Percentiles rank a stretch among this genome's conserved stretches.
Evolutionary conservation across 257 asterid genomes (phyloP).

Genomic region (Solanum bulbocastanum): DNA sequence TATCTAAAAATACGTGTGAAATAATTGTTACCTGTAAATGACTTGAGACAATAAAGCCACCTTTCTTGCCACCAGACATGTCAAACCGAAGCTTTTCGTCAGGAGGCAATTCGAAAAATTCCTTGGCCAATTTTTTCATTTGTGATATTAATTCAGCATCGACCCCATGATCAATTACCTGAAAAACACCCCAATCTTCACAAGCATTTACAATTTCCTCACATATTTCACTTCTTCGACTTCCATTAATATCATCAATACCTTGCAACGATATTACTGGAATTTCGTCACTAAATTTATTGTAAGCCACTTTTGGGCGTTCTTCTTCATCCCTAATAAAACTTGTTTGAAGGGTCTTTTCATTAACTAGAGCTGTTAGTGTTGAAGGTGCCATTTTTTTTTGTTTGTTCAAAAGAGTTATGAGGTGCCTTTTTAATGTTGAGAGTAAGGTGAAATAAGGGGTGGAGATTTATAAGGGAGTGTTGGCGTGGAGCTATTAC

Average conservation of each 20-base stretch:
- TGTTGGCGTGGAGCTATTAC: not conserved
- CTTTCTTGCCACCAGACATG: constrained; percentile 77
- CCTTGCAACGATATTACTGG: constrained; percentile 80
- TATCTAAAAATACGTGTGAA: not conserved
- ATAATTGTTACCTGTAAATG: constrained; percentile 49
- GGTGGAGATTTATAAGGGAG: not conserved
- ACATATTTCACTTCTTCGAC: constrained; percentile 35
- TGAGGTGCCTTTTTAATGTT: not conserved
- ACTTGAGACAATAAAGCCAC: constrained; percentile 80
- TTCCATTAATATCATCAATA: constrained; percentile 17
- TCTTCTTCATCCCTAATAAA: constrained; percentile 85
- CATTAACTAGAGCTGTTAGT: constrained; percentile 25
- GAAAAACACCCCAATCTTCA: constrained; percentile 89
- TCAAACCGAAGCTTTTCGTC: constrained; percentile 63
- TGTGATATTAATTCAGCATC: constrained; percentile 25
- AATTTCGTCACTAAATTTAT: constrained; percentile 62
- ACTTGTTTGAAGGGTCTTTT: constrained; percentile 20
- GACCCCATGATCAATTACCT: constrained; percentile 72
- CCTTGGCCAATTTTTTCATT: constrained; percentile 43
- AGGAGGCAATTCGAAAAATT: constrained; percentile 50
- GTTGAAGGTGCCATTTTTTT: constrained; percentile 7
- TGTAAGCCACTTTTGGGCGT: constrained; percentile 71
- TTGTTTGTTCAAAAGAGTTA: not conserved
- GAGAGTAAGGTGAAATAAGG: not conserved
- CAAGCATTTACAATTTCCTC: constrained; percentile 55